A percentile compares a stretch with the other conserved stretches of the same genome.
Evolutionary conservation across 768 basidiomycete species (phyloP).

Genomic region (Chalciporus piperatus): DNA sequence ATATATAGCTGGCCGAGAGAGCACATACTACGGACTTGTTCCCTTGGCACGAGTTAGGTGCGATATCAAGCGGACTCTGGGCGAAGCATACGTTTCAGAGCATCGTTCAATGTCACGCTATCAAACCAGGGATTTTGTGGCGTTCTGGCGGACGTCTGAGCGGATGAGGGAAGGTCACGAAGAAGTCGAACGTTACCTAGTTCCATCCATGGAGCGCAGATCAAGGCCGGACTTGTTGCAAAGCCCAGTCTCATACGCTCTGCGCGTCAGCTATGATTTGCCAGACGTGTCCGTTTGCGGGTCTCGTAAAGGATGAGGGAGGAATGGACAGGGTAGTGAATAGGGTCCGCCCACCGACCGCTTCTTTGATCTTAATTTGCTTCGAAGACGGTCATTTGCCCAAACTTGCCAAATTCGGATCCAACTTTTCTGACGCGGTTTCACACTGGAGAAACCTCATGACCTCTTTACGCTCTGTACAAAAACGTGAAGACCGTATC

Average conservation of each 20-base stretch:
- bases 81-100: slow-evolving; percentile 56
- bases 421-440: neutral
- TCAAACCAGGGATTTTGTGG: slow-evolving; percentile 63
- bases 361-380: neutral
- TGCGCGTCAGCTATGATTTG: slow-evolving; percentile 46
- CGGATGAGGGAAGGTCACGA: slow-evolving; percentile 7
- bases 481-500: slow-evolving; percentile 7
- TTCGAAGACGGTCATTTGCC: neutral
- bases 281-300: slow-evolving; percentile 13
- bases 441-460: neutral
- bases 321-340: slow-evolving; percentile 15
- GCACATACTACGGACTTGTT: slow-evolving; percentile 90
- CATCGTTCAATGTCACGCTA: slow-evolving; percentile 57
- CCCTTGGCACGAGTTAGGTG: slow-evolving; percentile 38
- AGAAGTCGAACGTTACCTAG: slow-evolving; percentile 41
- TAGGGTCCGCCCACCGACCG: slow-evolving; percentile 23
- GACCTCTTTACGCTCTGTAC: neutral
- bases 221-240: slow-evolving; percentile 55
- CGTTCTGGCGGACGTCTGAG: slow-evolving; percentile 36
- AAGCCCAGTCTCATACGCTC: slow-evolving; percentile 69
- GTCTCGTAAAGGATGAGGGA: slow-evolving; percentile 15
- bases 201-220: slow-evolving; percentile 74
- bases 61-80: neutral
- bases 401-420: slow-evolving; percentile 20
- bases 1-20: slow-evolving; percentile 86